A percentile compares a stretch with the other conserved stretches of the same genome.
Evolutionary conservation across 768 basidiomycete genomes (phyloP).

Genomic region (Tubosaeta sp.): DNA sequence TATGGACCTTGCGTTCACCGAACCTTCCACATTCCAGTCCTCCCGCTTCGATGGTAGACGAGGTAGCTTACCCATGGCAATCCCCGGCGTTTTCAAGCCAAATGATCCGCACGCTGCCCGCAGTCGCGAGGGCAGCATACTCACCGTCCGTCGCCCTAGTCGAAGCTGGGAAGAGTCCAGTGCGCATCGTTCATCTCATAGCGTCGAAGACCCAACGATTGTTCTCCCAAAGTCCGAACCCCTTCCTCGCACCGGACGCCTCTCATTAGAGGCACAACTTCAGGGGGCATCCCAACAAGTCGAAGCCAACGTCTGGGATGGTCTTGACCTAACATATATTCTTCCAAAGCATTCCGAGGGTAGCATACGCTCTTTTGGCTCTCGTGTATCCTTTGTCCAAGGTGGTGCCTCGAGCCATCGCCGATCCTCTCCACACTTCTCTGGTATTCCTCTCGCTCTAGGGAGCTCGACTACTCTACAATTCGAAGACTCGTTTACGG

Average conservation of each 20-base stretch:
- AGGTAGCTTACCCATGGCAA: slow-evolving; percentile 60
- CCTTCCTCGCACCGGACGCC: slow-evolving; percentile 45
- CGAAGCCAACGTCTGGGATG: slow-evolving; percentile 23
- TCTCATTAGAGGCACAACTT: slow-evolving; percentile 43
- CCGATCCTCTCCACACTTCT: slow-evolving; percentile 27
- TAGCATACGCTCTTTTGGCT: slow-evolving; percentile 30
- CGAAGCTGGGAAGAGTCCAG: slow-evolving; percentile 52
- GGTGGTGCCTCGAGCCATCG: neutral
- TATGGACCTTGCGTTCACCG: slow-evolving; percentile 22
- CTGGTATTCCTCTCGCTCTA: slow-evolving; percentile 14
- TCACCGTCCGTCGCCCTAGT: slow-evolving; percentile 58
- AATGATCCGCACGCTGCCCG: slow-evolving; percentile 31
- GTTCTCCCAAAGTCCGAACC: slow-evolving; percentile 48
- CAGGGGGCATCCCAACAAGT: slow-evolving; percentile 20
- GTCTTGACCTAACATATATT: slow-evolving; percentile 45
- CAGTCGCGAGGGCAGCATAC: slow-evolving; percentile 54
- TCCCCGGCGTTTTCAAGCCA: slow-evolving; percentile 36
- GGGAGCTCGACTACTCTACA: slow-evolving; percentile 34
- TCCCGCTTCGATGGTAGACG: slow-evolving; percentile 33
- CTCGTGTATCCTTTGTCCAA: slow-evolving; percentile 18
- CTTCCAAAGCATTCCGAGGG: slow-evolving; percentile 33
- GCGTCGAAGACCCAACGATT: slow-evolving; percentile 18
- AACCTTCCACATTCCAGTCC: slow-evolving; percentile 23
- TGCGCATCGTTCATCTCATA: slow-evolving; percentile 14
- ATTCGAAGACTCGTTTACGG: slow-evolving; percentile 38